A percentile compares a stretch with the other conserved stretches of the same genome.
phyloP scores from a whole-genome alignment of 495 filamentous ascomycete species.

The Annulohypoxylon moriforme region DNA sequence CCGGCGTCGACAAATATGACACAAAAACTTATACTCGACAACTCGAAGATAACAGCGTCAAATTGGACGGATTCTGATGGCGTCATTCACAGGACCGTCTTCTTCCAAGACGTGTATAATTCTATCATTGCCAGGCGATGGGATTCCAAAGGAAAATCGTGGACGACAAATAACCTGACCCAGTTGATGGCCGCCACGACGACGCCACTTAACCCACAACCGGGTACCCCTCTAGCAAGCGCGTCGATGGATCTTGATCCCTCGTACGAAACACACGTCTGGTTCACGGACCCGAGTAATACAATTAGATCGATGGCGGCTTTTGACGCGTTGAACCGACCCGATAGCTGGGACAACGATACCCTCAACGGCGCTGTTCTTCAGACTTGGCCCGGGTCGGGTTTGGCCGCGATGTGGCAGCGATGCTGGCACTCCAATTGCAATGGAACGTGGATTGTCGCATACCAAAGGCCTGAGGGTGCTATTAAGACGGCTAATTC shows the following conservation, averaged over 20 bases:
- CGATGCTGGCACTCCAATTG: constrained; percentile 17
- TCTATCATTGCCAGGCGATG: constrained; percentile 40
- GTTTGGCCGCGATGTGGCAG: constrained; percentile 42
- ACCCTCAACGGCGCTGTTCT: constrained; percentile 22
- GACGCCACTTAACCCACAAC: constrained; percentile 33
- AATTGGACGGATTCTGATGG: constrained; percentile 42
- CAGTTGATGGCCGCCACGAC: constrained; percentile 37
- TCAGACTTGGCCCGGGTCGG: constrained; percentile 38
- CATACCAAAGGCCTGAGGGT: constrained; percentile 38
- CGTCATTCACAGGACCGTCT: constrained; percentile 37
- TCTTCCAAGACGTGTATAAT: constrained; percentile 45
- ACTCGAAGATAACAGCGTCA: constrained; percentile 42
- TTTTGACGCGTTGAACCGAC: constrained; percentile 34
- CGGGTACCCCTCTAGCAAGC: constrained; percentile 38
- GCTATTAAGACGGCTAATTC: constrained; percentile 40
- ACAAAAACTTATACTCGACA: constrained; percentile 30
- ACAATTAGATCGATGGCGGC: constrained; percentile 32
- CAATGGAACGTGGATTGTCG: constrained; percentile 35
- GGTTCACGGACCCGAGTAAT: constrained; percentile 34
- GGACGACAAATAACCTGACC: constrained; percentile 43
- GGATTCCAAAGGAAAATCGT: constrained; percentile 35
- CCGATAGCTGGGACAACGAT: constrained; percentile 40
- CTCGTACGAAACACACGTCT: constrained; percentile 32
- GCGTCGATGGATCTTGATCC: constrained; percentile 32
- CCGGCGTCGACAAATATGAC: constrained; percentile 17